phyloP scores from a whole-genome alignment of 78 protist species.

The Ministeria vibrans region DNA sequence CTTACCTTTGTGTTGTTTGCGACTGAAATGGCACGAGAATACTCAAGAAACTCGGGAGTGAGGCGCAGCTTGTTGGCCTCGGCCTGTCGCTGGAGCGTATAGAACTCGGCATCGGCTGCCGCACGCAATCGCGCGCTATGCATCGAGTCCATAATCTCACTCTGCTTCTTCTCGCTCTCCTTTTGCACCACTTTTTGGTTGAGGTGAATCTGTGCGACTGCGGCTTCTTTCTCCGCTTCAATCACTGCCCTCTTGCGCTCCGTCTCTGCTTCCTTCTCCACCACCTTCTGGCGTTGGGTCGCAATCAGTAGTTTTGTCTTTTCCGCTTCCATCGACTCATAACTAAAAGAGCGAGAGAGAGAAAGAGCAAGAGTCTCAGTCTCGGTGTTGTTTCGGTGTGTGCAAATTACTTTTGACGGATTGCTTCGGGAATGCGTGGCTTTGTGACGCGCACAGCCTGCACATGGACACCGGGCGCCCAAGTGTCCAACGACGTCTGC shows the following conservation, averaged over 20 bases:
- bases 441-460: slow-evolving; percentile 15
- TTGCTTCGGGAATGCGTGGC: slow-evolving; percentile 34
- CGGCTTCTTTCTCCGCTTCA: slow-evolving; percentile 32
- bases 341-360: too few relatives aligned
- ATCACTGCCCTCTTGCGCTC: slow-evolving; percentile 25
- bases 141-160: slow-evolving; percentile 10
- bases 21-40: neutral
- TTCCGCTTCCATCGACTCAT: slow-evolving; percentile 58
- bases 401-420: slow-evolving; percentile 18
- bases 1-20: slow-evolving; percentile 53
- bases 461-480: slow-evolving; percentile 20
- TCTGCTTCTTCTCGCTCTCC: slow-evolving; percentile 3
- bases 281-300: slow-evolving; percentile 19
- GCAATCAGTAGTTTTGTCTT: slow-evolving; percentile 38
- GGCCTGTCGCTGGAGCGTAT: neutral
- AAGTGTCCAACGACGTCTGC: slow-evolving; percentile 3
- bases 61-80: neutral
- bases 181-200: slow-evolving; percentile 2
- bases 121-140: neutral
- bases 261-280: slow-evolving; percentile 46
- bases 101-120: slow-evolving; percentile 21
- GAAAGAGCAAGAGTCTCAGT: too few relatives aligned
- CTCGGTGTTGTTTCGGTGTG: too few relatives aligned
- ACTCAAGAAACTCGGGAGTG: slow-evolving; percentile 11
- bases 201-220: slow-evolving; percentile 3